phyloP scores from a whole-genome alignment of 257 asterid species.

The Cordia subcordata region DNA sequence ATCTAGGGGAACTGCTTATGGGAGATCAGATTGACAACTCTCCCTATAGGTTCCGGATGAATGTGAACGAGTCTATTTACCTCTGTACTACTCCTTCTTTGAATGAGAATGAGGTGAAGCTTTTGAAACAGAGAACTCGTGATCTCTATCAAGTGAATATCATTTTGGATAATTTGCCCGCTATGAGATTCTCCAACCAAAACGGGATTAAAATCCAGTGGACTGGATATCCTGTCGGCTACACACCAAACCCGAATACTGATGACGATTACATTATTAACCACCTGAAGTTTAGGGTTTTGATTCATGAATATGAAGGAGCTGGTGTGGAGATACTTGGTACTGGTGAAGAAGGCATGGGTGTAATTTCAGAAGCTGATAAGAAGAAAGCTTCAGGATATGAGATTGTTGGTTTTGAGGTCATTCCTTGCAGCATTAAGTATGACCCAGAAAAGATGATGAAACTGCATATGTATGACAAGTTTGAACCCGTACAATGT shows the following conservation, averaged over 20 bases:
- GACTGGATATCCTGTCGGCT: constrained; percentile 18
- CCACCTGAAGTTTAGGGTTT: constrained; percentile 12
- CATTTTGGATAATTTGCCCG: constrained; percentile 15
- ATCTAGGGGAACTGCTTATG: constrained; percentile 17
- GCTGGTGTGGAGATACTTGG: constrained; percentile 16
- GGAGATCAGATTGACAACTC: constrained; percentile 18
- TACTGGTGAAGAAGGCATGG: constrained; percentile 19
- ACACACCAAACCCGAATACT: constrained; percentile 5
- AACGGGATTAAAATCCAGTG: constrained; percentile 14
- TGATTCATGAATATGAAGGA: constrained; percentile 17
- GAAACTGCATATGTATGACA: constrained; percentile 13
- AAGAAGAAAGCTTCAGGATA: constrained; percentile 14
- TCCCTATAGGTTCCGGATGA: constrained; percentile 17
- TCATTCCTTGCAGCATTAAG: constrained; percentile 13
- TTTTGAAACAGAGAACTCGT: constrained; percentile 16
- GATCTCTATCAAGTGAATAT: constrained; percentile 19
- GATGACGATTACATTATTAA: constrained; percentile 11
- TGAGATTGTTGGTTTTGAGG: constrained; percentile 19
- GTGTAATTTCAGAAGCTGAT: constrained; percentile 13
- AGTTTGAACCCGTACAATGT: neutral
- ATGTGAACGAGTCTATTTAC: constrained; percentile 12
- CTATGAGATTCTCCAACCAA: constrained; percentile 9
- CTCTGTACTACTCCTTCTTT: constrained; percentile 13
- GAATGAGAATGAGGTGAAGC: constrained; percentile 11
- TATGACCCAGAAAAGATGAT: constrained; percentile 11